Evolutionary conservation across 768 basidiomycete species (phyloP), one percentile per base, ranked within the genome.

Genomic region (Tricholoma flavovirens): DNA sequence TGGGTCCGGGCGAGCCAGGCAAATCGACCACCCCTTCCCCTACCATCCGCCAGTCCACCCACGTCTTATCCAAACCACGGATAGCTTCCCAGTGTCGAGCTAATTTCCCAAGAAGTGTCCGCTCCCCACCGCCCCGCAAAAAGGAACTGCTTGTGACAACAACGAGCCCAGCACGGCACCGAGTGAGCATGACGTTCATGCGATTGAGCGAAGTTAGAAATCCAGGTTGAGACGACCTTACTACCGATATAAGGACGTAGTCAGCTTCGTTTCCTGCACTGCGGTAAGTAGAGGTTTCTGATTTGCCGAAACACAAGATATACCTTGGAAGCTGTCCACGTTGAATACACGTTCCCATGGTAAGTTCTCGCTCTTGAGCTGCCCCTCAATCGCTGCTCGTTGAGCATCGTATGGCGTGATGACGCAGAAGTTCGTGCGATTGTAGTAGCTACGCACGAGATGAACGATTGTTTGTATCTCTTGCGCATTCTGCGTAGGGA

Each of bases 371-470:
- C 38, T 57, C 48, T 75, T 71, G 24, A 82, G 64, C 5, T 55
- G 58, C 19, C 56, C 62, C 53, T 75, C 68, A 24, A 82, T 76
- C 2, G 67, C 70, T 0, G 74, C 73, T 15, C 81, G 63, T 64
- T 83, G 82, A 0, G 76, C 76, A 57, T 82, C 81, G 55, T 83
- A 83, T 0, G 79, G 80, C 2, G 80, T 81, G 45, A 83, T 79
- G 53, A 83, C 60, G 48, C 75, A 75, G 51, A 78, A 80, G 0
- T 77, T 61, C 24, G 48, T 59, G 19, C 60, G 22, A 22, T 66
- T 57, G 56, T 77, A 79, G 59, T 79, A 79, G 14, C 67, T 62
- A 24, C 64, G 67, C 11, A 81, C 73, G 11, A 82, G 68, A 48
- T 77, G 61, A 5, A 76, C 70, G 22, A 81, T 66, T 0, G 67